Percentiles rank a stretch among this genome's conserved stretches.
phyloP scores from a whole-genome alignment of 2,329 filamentous ascomycete species.

The Colletotrichum gloeosporioides region DNA sequence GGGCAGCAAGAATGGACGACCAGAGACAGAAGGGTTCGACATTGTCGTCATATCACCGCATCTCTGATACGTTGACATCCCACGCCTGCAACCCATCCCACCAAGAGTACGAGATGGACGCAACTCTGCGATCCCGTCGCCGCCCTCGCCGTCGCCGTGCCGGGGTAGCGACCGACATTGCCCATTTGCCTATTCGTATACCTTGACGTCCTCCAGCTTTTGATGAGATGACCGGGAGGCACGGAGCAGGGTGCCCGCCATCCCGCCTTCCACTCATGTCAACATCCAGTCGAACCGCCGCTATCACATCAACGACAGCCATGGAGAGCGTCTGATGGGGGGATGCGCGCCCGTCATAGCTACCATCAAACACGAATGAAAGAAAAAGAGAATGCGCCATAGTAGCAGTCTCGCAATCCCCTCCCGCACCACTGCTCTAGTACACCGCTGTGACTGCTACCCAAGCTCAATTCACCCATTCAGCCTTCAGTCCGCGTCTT shows the following conservation, averaged over 20 bases:
- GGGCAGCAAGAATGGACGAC: slow-evolving; percentile 11
- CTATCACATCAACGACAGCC: not conserved
- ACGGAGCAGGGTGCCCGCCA: not conserved
- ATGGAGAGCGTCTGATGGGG: not conserved
- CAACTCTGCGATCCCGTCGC: not conserved
- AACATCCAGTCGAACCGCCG: not conserved
- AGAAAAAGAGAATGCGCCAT: not conserved
- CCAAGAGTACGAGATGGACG: not conserved
- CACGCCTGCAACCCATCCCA: not conserved
- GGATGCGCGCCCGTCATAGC: not conserved
- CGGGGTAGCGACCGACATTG: not conserved
- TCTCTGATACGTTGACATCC: slow-evolving; percentile 4
- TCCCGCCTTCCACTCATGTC: not conserved
- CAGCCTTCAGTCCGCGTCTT: not conserved
- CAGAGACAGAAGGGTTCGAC: slow-evolving; percentile 6
- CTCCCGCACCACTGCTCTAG: not conserved
- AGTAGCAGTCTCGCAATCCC: not conserved
- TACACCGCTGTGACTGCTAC: not conserved
- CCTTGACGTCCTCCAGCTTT: not conserved
- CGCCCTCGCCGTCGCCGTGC: not conserved
- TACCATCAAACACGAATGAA: not conserved
- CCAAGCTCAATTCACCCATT: not conserved
- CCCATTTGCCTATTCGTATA: not conserved
- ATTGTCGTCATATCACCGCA: slow-evolving; percentile 19
- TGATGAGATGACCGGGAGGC: not conserved